Base-by-base conservation (phyloP, 768 basidiomycete genomes). In the Mrakia gelida region DNA sequence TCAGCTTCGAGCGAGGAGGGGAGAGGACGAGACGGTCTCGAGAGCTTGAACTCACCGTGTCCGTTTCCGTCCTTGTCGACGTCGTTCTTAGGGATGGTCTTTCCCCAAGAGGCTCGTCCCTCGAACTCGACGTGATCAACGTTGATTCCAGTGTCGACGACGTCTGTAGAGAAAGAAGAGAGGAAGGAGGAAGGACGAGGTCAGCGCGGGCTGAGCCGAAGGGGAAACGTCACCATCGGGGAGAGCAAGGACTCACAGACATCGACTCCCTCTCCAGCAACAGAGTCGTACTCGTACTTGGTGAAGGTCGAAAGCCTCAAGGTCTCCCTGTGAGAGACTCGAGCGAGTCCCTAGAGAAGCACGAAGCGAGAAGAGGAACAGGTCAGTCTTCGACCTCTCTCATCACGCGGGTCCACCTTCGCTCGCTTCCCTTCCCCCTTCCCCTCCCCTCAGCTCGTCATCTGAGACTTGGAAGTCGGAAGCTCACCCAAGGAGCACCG, bases 31-130 rank as follows among this genome's bases (percentile, higher is more conserved):
- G 43, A 41, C 18, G 21, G 45, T 45, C 45, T 45, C 15, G 38
- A 61, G 52, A 28, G 32, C 45, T 45, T 45, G 34, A 75, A 54
- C 9, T 13, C 38, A 45, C 96, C 97, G 82, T 99, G 97, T 80
- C 97, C 97, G 84, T 98, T 98, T 76, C 90, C 92, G 81, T 98
- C 97, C 80, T 89, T 88, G 81, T 98, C 96, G 6, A 87, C 88
- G 80, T 96, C 95, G 76, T 80, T 89, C 81, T 82, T 71, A 11
- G 96, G 94, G 80, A 98, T 88, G 28, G 97, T 98, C 87, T 90
- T 92, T 67, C 96, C 97, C 97, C 97, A 98, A 18, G 76, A 75
- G 54, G 85, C 85, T 78, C 95, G 93, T 32, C 92, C 94, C 82
- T 92, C 90, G 81, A 98, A 95, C 81, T 98, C 92, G 30, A 86